Base-by-base conservation (phyloP, 495 filamentous ascomycete species). In the Aspergillus bridgeri region DNA sequence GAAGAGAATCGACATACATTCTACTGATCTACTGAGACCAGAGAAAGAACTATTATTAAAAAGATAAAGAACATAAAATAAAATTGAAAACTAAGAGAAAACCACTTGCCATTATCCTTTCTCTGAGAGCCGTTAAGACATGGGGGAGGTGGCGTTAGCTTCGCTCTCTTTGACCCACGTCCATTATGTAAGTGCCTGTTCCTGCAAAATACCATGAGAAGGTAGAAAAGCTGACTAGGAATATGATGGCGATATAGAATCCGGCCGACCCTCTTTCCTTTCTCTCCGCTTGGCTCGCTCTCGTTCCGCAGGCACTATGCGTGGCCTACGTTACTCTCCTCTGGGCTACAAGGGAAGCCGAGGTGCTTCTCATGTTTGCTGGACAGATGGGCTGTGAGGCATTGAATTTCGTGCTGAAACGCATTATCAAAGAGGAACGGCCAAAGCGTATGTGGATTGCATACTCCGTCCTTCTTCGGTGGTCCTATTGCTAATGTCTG, bases 81-180 rank as follows among this genome's bases (percentile, higher is more conserved):
- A 33, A 6, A 7, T 11, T 11, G 13, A 8, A 38, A 15, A 38
- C 3, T 4, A 38, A 38, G 9, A 13, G 33, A 13, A 38, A 15
- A 27, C 25, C n/a, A 27, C 25, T 27, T 27, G 25, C 25, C 13
- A 38, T 9, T 29, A 6, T 29, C 3, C n/a, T n/a, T n/a, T 3
- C 27, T 9, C 27, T 9, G 27, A 6, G 27, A 7, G 5, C 27
- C 27, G 8, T 22, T 13, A 48, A 18, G 63, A 25, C 45, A 88
- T 89, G 86, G 81, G 81, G 49, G 82, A 90, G 60, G 75, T 83
- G 22, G 86, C 89, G 2, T 76, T 98, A 23, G 91, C 93, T 25
- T 98, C 94, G 18, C 81, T 96, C 51, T 96, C 91, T 53, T 76
- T 97, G 50, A 98, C 95, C 13, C 93, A 98, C 73, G 92, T 98